These are phyloP conservation scores for Pythium guiyangense DNA, from an alignment of 352 stramenopile species.

Conservation along the genomic window DNA sequence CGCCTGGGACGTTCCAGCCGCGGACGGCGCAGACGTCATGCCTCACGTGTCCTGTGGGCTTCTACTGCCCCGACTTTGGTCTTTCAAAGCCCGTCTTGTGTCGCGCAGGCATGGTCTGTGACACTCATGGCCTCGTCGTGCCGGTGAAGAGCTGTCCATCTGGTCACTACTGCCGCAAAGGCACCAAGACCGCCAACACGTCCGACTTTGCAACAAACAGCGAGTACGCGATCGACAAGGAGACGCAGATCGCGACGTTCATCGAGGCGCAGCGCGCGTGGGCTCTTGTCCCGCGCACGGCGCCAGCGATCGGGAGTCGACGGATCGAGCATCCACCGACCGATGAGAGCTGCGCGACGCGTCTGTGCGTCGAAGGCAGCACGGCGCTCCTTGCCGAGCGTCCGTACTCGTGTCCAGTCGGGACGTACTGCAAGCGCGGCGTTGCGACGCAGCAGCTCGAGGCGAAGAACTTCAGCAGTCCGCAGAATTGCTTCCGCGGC, in stretches of 20 bases:
- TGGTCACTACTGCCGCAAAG: conserved; percentile 92
- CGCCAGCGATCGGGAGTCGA: conserved; percentile 48
- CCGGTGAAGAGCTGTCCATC: conserved; percentile 84
- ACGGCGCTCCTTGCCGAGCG: conserved; percentile 71
- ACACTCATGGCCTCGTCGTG: conserved; percentile 76
- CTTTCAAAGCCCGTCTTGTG: conserved; percentile 89
- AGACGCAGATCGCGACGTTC: conserved; percentile 66
- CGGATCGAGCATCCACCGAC: conserved; percentile 61
- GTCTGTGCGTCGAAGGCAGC: conserved; percentile 46
- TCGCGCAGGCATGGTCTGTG: conserved; percentile 91
- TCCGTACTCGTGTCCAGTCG: conserved; percentile 93
- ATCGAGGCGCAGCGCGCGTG: conserved; percentile 41
- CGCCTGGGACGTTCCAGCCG: conserved; percentile 92
- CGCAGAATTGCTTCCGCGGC: conserved; percentile 93
- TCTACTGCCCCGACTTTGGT: conserved; percentile 91
- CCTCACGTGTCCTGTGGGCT: conserved; percentile 92
- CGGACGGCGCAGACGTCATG: conserved; percentile 71
- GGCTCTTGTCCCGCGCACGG: conserved; percentile 35
- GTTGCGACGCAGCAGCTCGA: conserved; percentile 55
- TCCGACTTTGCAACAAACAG: conserved; percentile 53
- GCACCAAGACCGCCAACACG: conserved; percentile 87
- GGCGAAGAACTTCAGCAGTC: conserved; percentile 90
- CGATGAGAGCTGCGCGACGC: conserved; percentile 34
- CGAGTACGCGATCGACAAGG: conserved; percentile 53
- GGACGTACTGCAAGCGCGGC: conserved; percentile 90